Percentiles rank a stretch among this genome's conserved stretches.
Evolutionary conservation across 1,139 yeast genomes (phyloP).

Genomic region (Casaregolazyma lundiana): DNA sequence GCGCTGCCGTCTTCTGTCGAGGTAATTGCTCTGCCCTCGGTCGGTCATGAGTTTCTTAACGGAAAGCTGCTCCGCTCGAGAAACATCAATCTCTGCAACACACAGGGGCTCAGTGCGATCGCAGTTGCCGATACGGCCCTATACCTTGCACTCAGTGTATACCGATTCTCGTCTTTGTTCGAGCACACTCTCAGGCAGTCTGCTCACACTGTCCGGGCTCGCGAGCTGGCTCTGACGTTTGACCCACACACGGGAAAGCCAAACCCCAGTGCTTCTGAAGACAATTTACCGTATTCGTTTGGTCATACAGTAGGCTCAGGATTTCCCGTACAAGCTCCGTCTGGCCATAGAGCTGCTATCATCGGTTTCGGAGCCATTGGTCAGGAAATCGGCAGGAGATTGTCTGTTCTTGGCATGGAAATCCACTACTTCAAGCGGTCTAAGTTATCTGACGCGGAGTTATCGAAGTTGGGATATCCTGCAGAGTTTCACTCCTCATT

Average conservation of each 20-base stretch:
- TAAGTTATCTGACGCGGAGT: conserved; percentile 37
- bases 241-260: conserved; percentile 23
- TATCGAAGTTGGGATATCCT: conserved; percentile 34
- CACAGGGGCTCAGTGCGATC: conserved; percentile 47
- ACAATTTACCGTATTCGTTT: conserved; percentile 9
- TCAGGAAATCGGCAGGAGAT: conserved; percentile 53
- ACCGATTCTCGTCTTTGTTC: conserved; percentile 55
- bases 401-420: conserved; percentile 60
- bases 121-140: conserved; percentile 80
- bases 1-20: conserved; percentile 50
- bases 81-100: conserved; percentile 58
- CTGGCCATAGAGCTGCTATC: conserved; percentile 57
- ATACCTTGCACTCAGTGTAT: conserved; percentile 53
- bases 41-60: conserved; percentile 65
- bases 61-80: conserved; percentile 38
- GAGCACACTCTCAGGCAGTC: conserved; percentile 39
- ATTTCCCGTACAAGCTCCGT: conserved; percentile 35
- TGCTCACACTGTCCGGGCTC: conserved; percentile 42
- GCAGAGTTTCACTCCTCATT: conserved; percentile 44
- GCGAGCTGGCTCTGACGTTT: conserved; percentile 29
- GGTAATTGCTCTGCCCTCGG: conserved; percentile 61
- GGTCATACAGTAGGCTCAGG: conserved; percentile 17
- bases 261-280: conserved; percentile 20
- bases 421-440: conserved; percentile 56
- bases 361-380: conserved; percentile 83